A percentile compares a stretch with the other conserved stretches of the same genome.
phyloP scores from a whole-genome alignment of 2,329 filamentous ascomycete species.

The Colletotrichum eremochloae region DNA sequence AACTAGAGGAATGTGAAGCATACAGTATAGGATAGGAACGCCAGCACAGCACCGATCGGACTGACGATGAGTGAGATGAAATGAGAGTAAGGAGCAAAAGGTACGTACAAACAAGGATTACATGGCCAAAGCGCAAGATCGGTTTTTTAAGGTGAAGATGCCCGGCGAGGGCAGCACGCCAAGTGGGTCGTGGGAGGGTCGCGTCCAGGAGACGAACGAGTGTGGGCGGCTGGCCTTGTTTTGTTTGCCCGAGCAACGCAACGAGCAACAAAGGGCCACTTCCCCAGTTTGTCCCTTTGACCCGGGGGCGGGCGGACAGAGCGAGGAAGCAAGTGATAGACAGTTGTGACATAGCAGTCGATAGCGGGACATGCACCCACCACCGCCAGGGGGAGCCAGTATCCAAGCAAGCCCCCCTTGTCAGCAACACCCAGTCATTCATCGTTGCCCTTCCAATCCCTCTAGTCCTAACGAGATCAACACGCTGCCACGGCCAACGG shows the following conservation, averaged over 20 bases:
- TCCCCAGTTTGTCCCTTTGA: slow-evolving; percentile 12
- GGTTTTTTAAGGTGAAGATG: slow-evolving; percentile 24
- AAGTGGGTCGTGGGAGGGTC: slow-evolving; percentile 31
- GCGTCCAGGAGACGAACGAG: slow-evolving; percentile 19
- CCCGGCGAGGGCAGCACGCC: slow-evolving; percentile 3
- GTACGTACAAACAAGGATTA: slow-evolving; percentile 1
- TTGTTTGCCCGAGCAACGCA: slow-evolving; percentile 42
- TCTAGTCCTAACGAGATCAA: slow-evolving; percentile 32
- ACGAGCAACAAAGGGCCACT: slow-evolving; percentile 25
- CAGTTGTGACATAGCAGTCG: neutral
- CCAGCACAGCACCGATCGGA: neutral
- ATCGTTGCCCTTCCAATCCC: slow-evolving; percentile 40
- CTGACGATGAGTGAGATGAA: neutral
- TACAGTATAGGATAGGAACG: neutral
- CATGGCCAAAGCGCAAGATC: slow-evolving; percentile 6
- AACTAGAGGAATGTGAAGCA: neutral
- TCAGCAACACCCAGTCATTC: neutral
- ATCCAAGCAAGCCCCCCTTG: slow-evolving; percentile 5
- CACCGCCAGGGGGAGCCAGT: neutral
- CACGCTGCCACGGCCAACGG: slow-evolving; percentile 9
- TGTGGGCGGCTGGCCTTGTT: slow-evolving; percentile 21
- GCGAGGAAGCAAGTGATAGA: neutral
- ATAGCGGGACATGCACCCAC: neutral
- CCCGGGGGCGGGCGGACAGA: neutral
- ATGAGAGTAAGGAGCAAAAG: neutral